Base-by-base conservation (phyloP, 345 rosid genomes). In the Populus ilicifolia region DNA sequence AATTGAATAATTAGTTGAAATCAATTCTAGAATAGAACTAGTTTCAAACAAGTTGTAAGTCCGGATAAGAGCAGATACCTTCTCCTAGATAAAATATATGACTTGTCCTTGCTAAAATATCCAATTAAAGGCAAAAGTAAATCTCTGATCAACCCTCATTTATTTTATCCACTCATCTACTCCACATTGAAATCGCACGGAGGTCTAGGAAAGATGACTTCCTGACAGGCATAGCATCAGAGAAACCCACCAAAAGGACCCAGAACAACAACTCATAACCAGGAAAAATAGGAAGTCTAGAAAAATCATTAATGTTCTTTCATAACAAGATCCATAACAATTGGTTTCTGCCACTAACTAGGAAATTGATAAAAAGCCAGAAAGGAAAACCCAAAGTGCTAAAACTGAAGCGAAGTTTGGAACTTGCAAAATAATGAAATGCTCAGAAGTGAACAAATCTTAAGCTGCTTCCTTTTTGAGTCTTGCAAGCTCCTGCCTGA, bases 401-500 rank as follows among this genome's bases (percentile, higher is more conserved):
- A 59, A 30, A 25, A 21, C 59, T 44, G 10, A 29, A 43, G 38
- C 64, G 9, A 59, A 18, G 20, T 16, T 73, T 36, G 9, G 9
- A 16, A 14, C 30, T 50, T 8, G 8, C 7, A 6, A 61, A 54
- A 16, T 18, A 29, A 3, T 23, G 56, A 48, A 38, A 43, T 6
- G 16, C 16, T 16, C 63, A 3, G 38, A 48, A 11, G 46, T 21
- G 12, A 36, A 25, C 44, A 72, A 72, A 36, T 21, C 43, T 43
- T 77, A 77, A n/a, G 75, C 69, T 17, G 70, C n/a, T 68, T 69
- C 69, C 75, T 77, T 77, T 61, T 70, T 77, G 23, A 77, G 75
- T 59, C 70, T 69, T 11, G 80, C 75, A 33, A 77, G 80, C 69
- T 77, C 80, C 69, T 77, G 80, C 74, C 73, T 77, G 68, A 77